Base-by-base conservation (phyloP, 192 early-diverging fungal genomes). In the Backusella liffmaniae region DNA sequence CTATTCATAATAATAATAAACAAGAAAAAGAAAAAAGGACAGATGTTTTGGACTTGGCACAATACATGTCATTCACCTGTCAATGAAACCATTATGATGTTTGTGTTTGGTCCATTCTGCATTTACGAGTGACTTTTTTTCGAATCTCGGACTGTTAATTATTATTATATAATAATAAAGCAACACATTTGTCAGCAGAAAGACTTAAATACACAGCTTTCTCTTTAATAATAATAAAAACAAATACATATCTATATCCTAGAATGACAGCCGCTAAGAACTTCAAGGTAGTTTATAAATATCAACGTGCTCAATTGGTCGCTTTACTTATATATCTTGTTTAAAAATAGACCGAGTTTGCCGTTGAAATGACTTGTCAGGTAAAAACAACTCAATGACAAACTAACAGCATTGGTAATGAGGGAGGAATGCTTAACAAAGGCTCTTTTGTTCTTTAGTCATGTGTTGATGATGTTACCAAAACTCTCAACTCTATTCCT, bases 361-460 rank as follows among this genome's bases (percentile, higher is more conserved):
- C 94, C 5, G 94, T 97, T 29, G 90, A 95, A 81, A 91, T 97
- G 92, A 90, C 91, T 18, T 97, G 95, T 79, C 85, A 91, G 41
- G 70, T 71, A 71, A 16, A 0, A 12, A 16, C 0, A 12, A 70
- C 12, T 29, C 29, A 41, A 23, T 37, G 10, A 41, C 67, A 12
- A 69, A 16, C 21, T 29, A 62, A 62, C 26, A 29, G 7, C 56
- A 13, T 29, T 9, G 26, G 10, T 7, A 29, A 26, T 62, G 10
- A 62, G 26, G 10, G 29, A 26, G 8, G 18, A n/a, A n/a, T 49
- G 5, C 18, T n/a, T 49, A 49, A 49, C 46, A 49, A 49, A 18
- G 4, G 0, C 5, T 49, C 5, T 5, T 37, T 49, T 49, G 46
- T 32, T 15, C 18, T 29, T 18, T 71, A 71, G 80, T 88, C 87